Evolutionary conservation across 495 filamentous ascomycete species (phyloP), one percentile per base, ranked within the genome.

Genomic region (Penicillium paxilli): DNA sequence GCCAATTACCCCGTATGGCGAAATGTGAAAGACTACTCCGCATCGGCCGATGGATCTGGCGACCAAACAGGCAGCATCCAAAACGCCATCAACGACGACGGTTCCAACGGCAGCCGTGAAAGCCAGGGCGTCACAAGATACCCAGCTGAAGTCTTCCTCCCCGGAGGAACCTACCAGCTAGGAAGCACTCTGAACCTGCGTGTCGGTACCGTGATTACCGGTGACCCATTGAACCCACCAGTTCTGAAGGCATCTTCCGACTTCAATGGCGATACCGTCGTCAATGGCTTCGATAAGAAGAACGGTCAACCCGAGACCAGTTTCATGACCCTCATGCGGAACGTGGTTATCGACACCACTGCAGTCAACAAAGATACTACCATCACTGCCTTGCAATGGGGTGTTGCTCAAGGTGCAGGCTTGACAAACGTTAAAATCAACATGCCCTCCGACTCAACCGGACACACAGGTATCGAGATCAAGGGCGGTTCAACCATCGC

Each of bases 381-480:
- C 3, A 65, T 80, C 32, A 69, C 70, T 47, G 65, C 71, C 1
- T 46, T 78, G 35, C 69, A 73, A 11, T 91, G 88, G 88, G 84
- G 86, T 2, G 84, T 85, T 24, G 83, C 85, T 14, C 69, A 89
- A 59, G 85, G 83, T 1, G 83, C 85, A 21, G 84, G 83, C 53
- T 68, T 90, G 51, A 88, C 87, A 53, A 91, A 92, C 64, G 69
- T 89, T 22, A 75, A 81, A 41, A 89, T 92, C 67, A 77, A 83
- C 51, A 89, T 92, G 87, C 68, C 70, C 1, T 76, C 69, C 9
- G 68, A 65, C 23, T 72, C 77, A 0, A 76, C 70, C 45, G 80
- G 79, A 16, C 83, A 89, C 50, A 78, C 80, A 23, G 78, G 75
- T 2, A 68, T 80, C 30, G 48, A 63, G 23, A 55, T 70, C 38